Conservation (phyloP, 2,329 filamentous ascomycete species). For the Emericellopsis cladophorae region DNA sequence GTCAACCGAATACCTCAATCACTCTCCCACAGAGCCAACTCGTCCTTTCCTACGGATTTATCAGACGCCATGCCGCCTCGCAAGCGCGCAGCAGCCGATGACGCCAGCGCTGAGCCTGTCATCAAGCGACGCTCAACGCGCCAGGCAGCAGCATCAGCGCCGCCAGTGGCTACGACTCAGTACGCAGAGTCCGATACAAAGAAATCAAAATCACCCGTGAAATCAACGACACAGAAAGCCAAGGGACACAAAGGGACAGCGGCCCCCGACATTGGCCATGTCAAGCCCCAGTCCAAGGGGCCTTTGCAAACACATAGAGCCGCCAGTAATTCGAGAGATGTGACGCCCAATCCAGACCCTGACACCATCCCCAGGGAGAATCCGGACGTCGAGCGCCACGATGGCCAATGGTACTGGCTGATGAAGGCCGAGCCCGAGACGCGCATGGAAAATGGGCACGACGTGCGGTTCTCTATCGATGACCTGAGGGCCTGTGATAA, state of each 20-base stretch:
- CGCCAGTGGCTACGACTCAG: neutral
- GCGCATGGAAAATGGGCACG: constrained; percentile 72
- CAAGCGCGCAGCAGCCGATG: constrained; percentile 6
- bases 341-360: constrained; percentile 15
- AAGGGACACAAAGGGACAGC: neutral
- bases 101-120: constrained; percentile 7
- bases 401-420: constrained; percentile 53
- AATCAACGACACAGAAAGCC: neutral
- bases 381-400: constrained; percentile 22
- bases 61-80: constrained; percentile 7
- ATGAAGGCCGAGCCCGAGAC: constrained; percentile 85
- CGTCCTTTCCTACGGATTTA: no score
- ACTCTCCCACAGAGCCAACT: neutral
- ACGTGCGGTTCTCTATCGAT: constrained; percentile 91
- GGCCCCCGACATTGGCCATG: neutral
- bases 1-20: neutral
- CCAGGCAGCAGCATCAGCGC: constrained; percentile 5
- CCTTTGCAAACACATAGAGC: constrained; percentile 1
- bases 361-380: constrained; percentile 22
- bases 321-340: constrained; percentile 2
- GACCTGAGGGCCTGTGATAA: constrained; percentile 60
- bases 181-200: neutral
- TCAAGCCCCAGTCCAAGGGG: neutral
- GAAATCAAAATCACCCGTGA: neutral
- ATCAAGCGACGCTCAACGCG: constrained; percentile 15